These are phyloP conservation scores for Trichophyton simii DNA, from an alignment of 2,329 filamentous ascomycete genomes.

Conservation along the genomic window DNA sequence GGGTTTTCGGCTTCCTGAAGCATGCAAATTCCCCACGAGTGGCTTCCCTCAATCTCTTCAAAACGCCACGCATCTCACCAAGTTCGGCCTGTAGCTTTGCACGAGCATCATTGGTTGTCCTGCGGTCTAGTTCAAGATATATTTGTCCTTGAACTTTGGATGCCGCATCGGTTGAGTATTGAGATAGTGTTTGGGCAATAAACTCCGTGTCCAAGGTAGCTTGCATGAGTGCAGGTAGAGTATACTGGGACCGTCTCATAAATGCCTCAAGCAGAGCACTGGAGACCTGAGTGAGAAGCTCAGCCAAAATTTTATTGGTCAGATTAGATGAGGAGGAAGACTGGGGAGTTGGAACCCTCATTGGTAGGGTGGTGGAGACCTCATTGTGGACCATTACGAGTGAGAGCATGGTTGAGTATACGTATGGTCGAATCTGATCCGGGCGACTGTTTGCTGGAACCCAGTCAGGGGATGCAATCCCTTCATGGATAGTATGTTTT, in stretches of 20 bases:
- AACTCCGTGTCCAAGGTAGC: slow-evolving; percentile 97
- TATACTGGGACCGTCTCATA: slow-evolving; percentile 52
- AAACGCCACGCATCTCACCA: slow-evolving; percentile 71
- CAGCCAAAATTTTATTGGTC: slow-evolving; percentile 68
- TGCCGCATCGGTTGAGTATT: slow-evolving; percentile 76
- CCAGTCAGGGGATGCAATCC: slow-evolving; percentile 62
- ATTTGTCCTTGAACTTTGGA: slow-evolving; percentile 76
- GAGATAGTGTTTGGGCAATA: slow-evolving; percentile 78
- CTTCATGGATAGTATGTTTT: slow-evolving; percentile 55
- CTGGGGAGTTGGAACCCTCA: slow-evolving; percentile 54
- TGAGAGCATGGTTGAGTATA: slow-evolving; percentile 73
- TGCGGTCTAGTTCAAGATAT: slow-evolving; percentile 77
- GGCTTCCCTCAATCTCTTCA: slow-evolving; percentile 72
- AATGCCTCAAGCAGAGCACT: slow-evolving; percentile 73
- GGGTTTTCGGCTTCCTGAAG: slow-evolving; percentile 52
- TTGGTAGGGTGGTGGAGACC: slow-evolving; percentile 60
- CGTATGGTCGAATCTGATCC: slow-evolving; percentile 67
- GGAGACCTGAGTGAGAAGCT: slow-evolving; percentile 72
- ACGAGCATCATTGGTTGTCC: slow-evolving; percentile 79
- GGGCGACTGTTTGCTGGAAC: slow-evolving; percentile 49
- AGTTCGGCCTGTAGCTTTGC: slow-evolving; percentile 71
- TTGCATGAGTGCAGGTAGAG: slow-evolving; percentile 78
- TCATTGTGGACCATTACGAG: slow-evolving; percentile 89
- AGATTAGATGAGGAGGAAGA: slow-evolving; percentile 56
- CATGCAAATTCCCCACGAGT: slow-evolving; percentile 81